A percentile compares a stretch with the other conserved stretches of the same genome.
Evolutionary conservation across 2,329 filamentous ascomycete genomes (phyloP).

Genomic region (Sporothrix protearum): DNA sequence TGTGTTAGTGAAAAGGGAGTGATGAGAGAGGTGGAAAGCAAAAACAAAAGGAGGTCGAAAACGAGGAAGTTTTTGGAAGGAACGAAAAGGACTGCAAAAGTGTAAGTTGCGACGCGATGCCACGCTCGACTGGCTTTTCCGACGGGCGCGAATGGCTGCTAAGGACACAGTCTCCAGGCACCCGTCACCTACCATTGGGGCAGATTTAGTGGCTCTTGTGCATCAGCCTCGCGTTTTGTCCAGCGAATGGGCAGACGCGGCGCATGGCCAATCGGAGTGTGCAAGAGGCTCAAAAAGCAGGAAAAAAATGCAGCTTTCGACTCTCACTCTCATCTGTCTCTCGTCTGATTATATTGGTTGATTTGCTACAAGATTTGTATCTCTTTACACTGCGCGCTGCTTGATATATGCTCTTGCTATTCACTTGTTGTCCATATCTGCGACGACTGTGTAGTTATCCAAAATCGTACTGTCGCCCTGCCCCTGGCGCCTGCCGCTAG

Average conservation of each 20-base stretch:
- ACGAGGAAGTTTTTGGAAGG: background rate
- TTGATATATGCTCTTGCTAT: no score
- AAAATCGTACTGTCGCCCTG: background rate
- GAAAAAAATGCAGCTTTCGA: background rate
- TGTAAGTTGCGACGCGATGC: slow-evolving; percentile 24
- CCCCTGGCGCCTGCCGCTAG: slow-evolving; percentile 5
- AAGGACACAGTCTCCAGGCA: background rate
- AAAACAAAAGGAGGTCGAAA: background rate
- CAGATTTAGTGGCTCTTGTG: background rate
- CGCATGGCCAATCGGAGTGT: no score
- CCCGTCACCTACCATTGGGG: background rate
- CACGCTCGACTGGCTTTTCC: slow-evolving; percentile 9
- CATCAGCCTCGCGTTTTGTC: background rate
- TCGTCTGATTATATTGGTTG: no score
- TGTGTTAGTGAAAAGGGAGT: background rate
- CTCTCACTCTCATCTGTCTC: no score
- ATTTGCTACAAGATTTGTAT: background rate
- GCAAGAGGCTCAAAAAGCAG: background rate
- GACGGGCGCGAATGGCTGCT: background rate
- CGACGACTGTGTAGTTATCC: background rate
- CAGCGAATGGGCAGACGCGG: background rate
- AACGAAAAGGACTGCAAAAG: background rate
- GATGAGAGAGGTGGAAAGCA: background rate
- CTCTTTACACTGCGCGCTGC: background rate
- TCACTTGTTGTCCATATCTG: background rate